These are phyloP conservation scores for Globisporangium takayamanum DNA, from an alignment of 352 stramenopile genomes.

Conservation along the genomic window DNA sequence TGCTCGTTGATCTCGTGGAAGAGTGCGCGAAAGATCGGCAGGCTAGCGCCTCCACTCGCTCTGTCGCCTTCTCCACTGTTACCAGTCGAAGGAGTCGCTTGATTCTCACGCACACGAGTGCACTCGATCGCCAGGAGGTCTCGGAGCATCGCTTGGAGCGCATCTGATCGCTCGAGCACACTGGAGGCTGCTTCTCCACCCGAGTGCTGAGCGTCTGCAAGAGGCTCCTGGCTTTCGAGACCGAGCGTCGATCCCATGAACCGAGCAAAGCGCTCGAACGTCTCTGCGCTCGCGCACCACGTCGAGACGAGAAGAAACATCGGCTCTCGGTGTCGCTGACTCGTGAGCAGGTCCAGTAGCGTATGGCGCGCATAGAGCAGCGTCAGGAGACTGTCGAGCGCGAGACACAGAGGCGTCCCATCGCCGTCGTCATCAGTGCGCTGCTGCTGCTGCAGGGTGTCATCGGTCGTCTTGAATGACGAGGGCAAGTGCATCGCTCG, in stretches of 20 bases:
- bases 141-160: constrained; percentile 2
- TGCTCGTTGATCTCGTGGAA: constrained; percentile 19
- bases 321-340: background rate
- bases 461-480: background rate
- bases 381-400: constrained; percentile 21
- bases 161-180: background rate
- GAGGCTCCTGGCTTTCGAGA: constrained; percentile 20
- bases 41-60: too few species aligned
- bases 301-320: constrained; percentile 16
- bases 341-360: constrained; percentile 22
- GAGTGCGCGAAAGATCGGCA: constrained; percentile 21
- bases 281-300: constrained; percentile 16
- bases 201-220: background rate
- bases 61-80: background rate
- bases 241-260: constrained; percentile 23
- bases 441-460: background rate
- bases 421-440: constrained; percentile 7
- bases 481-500: background rate
- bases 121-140: constrained; percentile 3
- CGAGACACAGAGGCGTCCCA: constrained; percentile 23
- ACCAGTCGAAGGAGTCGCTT: background rate
- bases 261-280: constrained; percentile 11
- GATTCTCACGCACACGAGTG: background rate
- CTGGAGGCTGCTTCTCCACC: too few species aligned
- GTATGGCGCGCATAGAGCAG: constrained; percentile 25